phyloP scores from a whole-genome alignment of 371 early-diverging fungal species.

The Mycotypha africana region DNA sequence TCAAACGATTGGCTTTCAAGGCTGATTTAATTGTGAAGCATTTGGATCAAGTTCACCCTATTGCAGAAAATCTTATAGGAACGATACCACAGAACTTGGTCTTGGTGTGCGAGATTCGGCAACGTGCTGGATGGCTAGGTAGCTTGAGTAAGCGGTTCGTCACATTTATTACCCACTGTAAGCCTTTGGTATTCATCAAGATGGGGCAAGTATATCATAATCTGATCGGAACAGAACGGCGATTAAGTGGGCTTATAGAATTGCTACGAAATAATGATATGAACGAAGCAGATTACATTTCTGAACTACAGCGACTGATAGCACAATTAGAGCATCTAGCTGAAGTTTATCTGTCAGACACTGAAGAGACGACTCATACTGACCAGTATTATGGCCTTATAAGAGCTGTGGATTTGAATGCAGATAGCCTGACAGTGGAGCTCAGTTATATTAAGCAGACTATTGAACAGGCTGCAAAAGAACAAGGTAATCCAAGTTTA shows the following conservation, averaged over 20 bases:
- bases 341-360: conserved; percentile 50
- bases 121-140: conserved; percentile 64
- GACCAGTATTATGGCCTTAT: conserved; percentile 53
- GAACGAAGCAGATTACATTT: conserved; percentile 53
- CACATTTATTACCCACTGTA: conserved; percentile 60
- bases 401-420: conserved; percentile 56
- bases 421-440: conserved; percentile 63
- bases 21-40: conserved; percentile 71
- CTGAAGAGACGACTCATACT: conserved; percentile 23
- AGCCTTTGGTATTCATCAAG: conserved; percentile 62
- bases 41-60: conserved; percentile 64
- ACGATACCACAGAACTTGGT: conserved; percentile 47
- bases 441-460: conserved; percentile 44
- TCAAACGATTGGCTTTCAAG: conserved; percentile 80
- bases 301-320: conserved; percentile 59
- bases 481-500: no score
- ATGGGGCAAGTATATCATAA: conserved; percentile 70
- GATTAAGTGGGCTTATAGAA: conserved; percentile 64
- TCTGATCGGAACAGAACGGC: conserved; percentile 63
- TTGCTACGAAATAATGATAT: conserved; percentile 69
- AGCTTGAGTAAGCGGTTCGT: conserved; percentile 65
- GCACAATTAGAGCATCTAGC: conserved; percentile 64
- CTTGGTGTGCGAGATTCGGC: conserved; percentile 58
- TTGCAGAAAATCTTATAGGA: conserved; percentile 53
- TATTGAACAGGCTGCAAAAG: no score